Evolutionary conservation across 2,329 filamentous ascomycete genomes (phyloP), one percentile per base, ranked within the genome.

Genomic region (Botrytis hyacinthi): DNA sequence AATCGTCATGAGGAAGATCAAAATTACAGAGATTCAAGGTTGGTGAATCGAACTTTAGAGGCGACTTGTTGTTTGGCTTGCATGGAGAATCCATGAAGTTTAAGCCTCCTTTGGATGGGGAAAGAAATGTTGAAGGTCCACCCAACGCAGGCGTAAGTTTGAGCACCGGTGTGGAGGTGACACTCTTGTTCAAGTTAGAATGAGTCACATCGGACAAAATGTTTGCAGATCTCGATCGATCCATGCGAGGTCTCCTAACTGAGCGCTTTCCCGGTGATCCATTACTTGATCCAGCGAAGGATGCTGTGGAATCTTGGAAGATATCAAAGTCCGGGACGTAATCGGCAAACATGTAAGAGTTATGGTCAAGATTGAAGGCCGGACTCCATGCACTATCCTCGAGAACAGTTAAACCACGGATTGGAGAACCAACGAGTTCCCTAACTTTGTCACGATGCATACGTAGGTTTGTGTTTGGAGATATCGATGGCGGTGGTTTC

Each of bases 401-500:
- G 67, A 89, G 81, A 76, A 85, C 84, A 75, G 84, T 85, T 61
- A 86, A 79, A 63, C 80, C 86, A 77, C 89, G 89, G 70, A 89
- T 87, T 26, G 94, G 94, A 8, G 93, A 96, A 73, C 93, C 93
- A 62, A 97, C 89, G 85, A 97, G 89, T 77, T 93, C 88, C 74
- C 88, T 88, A 76, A 98, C 93, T 77, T 90, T 91, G 79, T 95
- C 91, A 72, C 95, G 92, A 81, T 98, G 96, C 77, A 96, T 90
- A 73, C 92, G 91, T 32, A 98, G 87, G 80, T 97, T 97, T 16
- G 95, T 98, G 80, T 96, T 97, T 2, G 96, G 95, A 22, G 95
- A 98, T 29, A 93, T 91, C 0, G 95, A 97, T 71, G 93, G 86
- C 40, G 88, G 88, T 35, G 73, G 66, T 76, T 83, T 84, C 12